Conservation (phyloP, 345 rosid genomes). For the Excoecaria agallocha region DNA sequence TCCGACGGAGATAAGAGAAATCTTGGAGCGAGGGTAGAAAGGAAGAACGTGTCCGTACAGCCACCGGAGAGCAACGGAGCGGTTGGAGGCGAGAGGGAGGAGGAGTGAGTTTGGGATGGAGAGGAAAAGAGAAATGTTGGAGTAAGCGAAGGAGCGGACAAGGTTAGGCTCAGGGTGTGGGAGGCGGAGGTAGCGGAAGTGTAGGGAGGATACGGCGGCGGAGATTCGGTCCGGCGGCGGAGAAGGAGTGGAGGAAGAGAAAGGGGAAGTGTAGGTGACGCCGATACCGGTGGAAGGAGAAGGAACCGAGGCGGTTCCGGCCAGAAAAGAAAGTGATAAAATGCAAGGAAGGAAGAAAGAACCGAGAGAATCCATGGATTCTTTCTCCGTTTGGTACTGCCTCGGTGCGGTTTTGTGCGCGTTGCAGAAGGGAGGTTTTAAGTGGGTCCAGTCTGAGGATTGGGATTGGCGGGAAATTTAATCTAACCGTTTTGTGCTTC, state of each 20-base stretch:
- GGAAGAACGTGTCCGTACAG: conserved; percentile 72
- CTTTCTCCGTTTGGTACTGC: background rate
- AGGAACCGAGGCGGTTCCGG: conserved; percentile 10
- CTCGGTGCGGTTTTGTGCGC: background rate
- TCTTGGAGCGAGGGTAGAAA: conserved; percentile 70
- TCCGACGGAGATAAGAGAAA: conserved; percentile 78
- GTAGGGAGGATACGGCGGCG: conserved; percentile 40
- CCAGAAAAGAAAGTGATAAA: conserved; percentile 24
- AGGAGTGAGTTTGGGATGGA: conserved; percentile 72
- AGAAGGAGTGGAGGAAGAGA: conserved; percentile 20
- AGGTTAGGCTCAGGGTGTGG: conserved; percentile 54
- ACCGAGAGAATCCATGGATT: conserved; percentile 23
- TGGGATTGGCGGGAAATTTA: background rate
- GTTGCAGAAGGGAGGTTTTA: background rate
- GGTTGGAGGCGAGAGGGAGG: conserved; percentile 70
- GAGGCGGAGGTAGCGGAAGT: conserved; percentile 54
- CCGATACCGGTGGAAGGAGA: conserved; percentile 30
- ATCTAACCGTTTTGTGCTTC: background rate
- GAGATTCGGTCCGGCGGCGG: conserved; percentile 46
- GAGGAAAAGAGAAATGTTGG: conserved; percentile 76
- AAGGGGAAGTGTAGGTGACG: conserved; percentile 13
- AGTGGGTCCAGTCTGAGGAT: background rate
- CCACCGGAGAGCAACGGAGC: conserved; percentile 74
- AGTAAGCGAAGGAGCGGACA: conserved; percentile 70
- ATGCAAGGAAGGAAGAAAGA: conserved; percentile 10